A percentile compares a stretch with the other conserved stretches of the same genome.
Evolutionary conservation across 2,329 filamentous ascomycete species (phyloP).

Genomic region (Pseudovirgaria hyperparasitica): DNA sequence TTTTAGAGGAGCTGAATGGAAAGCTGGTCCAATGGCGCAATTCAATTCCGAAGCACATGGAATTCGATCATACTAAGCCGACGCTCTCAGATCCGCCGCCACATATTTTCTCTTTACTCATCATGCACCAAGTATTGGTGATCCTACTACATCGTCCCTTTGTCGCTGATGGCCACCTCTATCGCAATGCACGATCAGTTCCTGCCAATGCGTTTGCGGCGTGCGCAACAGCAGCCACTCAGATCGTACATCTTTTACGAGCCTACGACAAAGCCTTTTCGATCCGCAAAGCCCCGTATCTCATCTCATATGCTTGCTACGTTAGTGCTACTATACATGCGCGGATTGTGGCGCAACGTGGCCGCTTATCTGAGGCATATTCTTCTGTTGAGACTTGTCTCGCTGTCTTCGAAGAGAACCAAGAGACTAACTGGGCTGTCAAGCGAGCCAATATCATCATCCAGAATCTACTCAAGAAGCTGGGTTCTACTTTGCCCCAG

Average conservation of each 20-base stretch:
- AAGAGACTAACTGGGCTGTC: conserved; percentile 38
- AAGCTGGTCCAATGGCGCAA: conserved; percentile 32
- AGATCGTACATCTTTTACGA: conserved; percentile 32
- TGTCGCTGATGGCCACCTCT: conserved; percentile 36
- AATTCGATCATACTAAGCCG: conserved; percentile 20
- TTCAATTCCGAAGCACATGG: conserved; percentile 30
- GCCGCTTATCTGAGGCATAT: conserved; percentile 27
- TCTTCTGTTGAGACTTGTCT: conserved; percentile 31
- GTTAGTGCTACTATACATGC: conserved; percentile 41
- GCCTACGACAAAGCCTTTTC: conserved; percentile 34
- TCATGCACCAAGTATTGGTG: conserved; percentile 38
- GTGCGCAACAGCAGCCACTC: conserved; percentile 34
- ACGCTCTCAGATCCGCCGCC: conserved; percentile 22
- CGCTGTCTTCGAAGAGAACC: conserved; percentile 35
- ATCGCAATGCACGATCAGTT: conserved; percentile 29
- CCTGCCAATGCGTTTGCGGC: conserved; percentile 31
- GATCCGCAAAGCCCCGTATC: conserved; percentile 36
- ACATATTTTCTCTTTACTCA: conserved; percentile 9
- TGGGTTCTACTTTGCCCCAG: conserved; percentile 15
- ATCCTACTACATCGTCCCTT: conserved; percentile 44
- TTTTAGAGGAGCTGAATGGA: conserved; percentile 25
- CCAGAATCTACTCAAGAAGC: conserved; percentile 32
- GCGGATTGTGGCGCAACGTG: conserved; percentile 36
- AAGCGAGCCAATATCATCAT: conserved; percentile 34
- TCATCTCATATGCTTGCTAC: conserved; percentile 44